Evolutionary conservation across 1,284 basidiomycete species (phyloP).

Genomic region (Mrakiaceae sp.): DNA sequence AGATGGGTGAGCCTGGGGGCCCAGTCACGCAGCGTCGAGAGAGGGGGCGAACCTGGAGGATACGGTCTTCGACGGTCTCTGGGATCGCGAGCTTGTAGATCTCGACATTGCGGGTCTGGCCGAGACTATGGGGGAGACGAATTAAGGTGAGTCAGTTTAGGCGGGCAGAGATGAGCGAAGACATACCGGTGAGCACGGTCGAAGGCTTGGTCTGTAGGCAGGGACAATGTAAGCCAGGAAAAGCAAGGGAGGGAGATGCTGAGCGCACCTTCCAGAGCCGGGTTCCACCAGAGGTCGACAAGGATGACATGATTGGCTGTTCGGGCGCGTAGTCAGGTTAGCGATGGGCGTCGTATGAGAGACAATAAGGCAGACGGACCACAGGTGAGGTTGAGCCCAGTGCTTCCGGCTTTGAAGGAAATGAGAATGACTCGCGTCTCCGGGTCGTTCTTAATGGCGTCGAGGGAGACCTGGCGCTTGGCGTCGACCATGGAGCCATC

Average conservation of each 20-base stretch:
- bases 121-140: constrained; percentile 38
- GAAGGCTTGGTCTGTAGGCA: constrained; percentile 68
- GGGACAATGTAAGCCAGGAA: constrained; percentile 9
- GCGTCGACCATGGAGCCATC: constrained; percentile 73
- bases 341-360: constrained; percentile 11
- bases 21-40: not conserved
- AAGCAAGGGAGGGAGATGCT: not conserved
- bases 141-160: too few species aligned
- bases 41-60: constrained; percentile 45
- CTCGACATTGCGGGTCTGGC: constrained; percentile 74
- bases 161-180: too few species aligned
- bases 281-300: constrained; percentile 90
- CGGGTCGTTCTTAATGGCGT: constrained; percentile 54
- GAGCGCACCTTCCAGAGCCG: constrained; percentile 55
- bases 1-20: not conserved
- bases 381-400: constrained; percentile 82
- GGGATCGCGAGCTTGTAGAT: constrained; percentile 89
- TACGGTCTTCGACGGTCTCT: constrained; percentile 81
- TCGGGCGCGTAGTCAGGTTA: too few species aligned
- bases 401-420: constrained; percentile 91
- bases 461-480: constrained; percentile 61
- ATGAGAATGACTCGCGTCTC: constrained; percentile 69
- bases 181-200: constrained; percentile 70
- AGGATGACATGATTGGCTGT: constrained; percentile 70
- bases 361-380: constrained; percentile 40